Conservation (phyloP, 768 basidiomycete genomes). For the Gautieria morchelliformis region DNA sequence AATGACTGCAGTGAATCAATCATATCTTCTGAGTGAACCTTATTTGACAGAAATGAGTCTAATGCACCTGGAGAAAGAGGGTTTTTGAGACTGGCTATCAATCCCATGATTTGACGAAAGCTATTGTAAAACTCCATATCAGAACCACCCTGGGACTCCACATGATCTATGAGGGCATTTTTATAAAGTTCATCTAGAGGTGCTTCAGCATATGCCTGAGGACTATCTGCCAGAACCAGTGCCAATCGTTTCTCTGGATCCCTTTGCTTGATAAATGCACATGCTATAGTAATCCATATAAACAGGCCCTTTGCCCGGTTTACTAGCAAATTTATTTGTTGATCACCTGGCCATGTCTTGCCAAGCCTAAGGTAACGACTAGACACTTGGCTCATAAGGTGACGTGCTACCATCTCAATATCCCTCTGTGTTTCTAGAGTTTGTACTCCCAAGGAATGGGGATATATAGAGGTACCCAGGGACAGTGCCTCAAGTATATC, state of each 20-base stretch:
- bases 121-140: not conserved
- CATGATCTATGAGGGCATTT: not conserved
- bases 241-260: not conserved
- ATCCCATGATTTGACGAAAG: not conserved
- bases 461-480: not conserved
- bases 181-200: not conserved
- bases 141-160: not conserved
- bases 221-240: not conserved
- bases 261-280: conserved; percentile 11
- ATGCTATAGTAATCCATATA: conserved; percentile 18
- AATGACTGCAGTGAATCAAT: not conserved
- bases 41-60: not conserved
- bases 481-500: not conserved
- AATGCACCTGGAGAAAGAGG: not conserved
- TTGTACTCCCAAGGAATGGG: not conserved
- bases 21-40: not conserved
- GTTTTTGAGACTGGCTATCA: not conserved
- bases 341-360: conserved; percentile 13
- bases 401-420: not conserved
- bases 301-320: conserved; percentile 13
- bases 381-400: not conserved
- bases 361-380: not conserved
- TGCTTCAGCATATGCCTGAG: not conserved
- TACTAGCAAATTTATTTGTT: conserved; percentile 6
- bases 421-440: not conserved